These are phyloP conservation scores for Arthrobotrys entomopaga DNA, from an alignment of 2,329 filamentous ascomycete genomes.

Conservation along the genomic window DNA sequence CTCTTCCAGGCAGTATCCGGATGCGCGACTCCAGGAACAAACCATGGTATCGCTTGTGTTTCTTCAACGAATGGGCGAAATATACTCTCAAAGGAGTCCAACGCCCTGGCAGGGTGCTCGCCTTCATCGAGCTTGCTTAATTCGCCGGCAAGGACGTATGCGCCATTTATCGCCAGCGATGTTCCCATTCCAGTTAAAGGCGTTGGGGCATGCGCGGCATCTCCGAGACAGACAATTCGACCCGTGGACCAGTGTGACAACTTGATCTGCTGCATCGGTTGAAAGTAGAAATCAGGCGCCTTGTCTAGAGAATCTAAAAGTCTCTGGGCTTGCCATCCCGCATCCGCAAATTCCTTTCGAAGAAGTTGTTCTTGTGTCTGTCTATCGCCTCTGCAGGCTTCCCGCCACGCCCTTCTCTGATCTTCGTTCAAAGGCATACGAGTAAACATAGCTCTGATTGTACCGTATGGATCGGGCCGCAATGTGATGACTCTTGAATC, in stretches of 20 bases:
- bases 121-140: conserved; percentile 60
- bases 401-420: conserved; percentile 16
- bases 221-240: conserved; percentile 67
- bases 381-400: conserved; percentile 21
- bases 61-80: conserved; percentile 65
- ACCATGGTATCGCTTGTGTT: conserved; percentile 60
- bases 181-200: conserved; percentile 68
- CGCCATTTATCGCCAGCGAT: conserved; percentile 65
- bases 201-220: conserved; percentile 67
- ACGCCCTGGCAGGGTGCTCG: conserved; percentile 60
- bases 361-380: conserved; percentile 21
- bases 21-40: conserved; percentile 20
- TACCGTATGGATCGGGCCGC: conserved; percentile 28
- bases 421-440: conserved; percentile 24
- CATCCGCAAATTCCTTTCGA: conserved; percentile 61
- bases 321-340: conserved; percentile 65
- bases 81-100: conserved; percentile 64
- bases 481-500: conserved; percentile 27
- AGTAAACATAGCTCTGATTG: conserved; percentile 30
- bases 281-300: conserved; percentile 65
- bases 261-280: conserved; percentile 64
- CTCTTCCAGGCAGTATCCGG: conserved; percentile 17
- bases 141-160: conserved; percentile 70
- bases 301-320: conserved; percentile 64
- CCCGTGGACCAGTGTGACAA: conserved; percentile 64